These are phyloP conservation scores for Fusarium temperatum DNA, from an alignment of 2,329 filamentous ascomycete genomes.

Conservation along the genomic window DNA sequence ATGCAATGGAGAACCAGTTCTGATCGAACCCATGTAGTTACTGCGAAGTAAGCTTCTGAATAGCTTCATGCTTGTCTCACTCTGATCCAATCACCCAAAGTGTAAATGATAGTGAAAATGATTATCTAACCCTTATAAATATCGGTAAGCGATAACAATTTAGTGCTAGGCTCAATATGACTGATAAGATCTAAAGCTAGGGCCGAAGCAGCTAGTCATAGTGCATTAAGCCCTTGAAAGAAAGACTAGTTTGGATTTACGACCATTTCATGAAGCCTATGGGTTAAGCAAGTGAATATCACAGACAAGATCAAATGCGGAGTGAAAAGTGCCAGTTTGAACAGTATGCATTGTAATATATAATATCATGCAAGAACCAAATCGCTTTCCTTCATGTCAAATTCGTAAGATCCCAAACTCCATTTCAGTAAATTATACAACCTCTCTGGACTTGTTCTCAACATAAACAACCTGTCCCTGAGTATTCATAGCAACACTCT, in stretches of 20 bases:
- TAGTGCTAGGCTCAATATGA: not conserved
- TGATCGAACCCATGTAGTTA: not conserved
- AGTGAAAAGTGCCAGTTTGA: rapidly evolving
- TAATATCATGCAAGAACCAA: not conserved
- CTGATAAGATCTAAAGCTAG: not conserved
- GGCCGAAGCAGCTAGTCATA: not conserved
- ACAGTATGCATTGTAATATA: not conserved
- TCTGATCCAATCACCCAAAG: too few species aligned
- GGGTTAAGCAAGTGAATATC: too few species aligned
- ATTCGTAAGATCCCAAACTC: not conserved
- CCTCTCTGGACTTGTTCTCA: slow-evolving; percentile 5
- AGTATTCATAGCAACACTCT: not conserved
- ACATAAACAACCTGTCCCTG: slow-evolving; percentile 6
- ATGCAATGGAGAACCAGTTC: rapidly evolving
- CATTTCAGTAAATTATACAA: not conserved
- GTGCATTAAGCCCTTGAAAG: not conserved
- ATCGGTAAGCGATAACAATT: not conserved
- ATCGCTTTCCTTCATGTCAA: not conserved
- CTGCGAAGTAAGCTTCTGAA: not conserved
- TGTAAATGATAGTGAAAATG: not conserved
- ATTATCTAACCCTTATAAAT: rapidly evolving
- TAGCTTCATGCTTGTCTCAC: not conserved
- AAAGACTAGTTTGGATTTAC: too few species aligned
- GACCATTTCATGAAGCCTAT: not conserved
- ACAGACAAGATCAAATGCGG: not conserved